Evolutionary conservation across 805 yeast genomes (phyloP).

Genomic region (Pichia heedii): DNA sequence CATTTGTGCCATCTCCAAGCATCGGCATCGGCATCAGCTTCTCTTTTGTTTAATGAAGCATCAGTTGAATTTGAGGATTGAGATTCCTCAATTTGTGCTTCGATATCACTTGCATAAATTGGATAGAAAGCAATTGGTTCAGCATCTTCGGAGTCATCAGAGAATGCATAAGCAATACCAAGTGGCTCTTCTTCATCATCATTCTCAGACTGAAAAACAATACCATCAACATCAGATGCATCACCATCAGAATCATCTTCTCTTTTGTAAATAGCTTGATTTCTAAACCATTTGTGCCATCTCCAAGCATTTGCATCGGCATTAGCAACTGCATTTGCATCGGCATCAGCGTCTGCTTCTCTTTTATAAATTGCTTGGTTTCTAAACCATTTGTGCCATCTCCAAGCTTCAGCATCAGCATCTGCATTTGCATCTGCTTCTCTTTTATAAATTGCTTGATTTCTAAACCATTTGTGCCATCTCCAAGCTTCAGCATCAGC

Average conservation of each 20-base stretch:
- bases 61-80: not conserved
- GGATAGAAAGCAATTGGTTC: slow-evolving; percentile 7
- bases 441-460: slow-evolving; percentile 11
- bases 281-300: slow-evolving; percentile 4
- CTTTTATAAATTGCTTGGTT: slow-evolving; percentile 10
- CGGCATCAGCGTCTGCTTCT: slow-evolving; percentile 7
- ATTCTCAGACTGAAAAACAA: not conserved
- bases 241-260: slow-evolving; percentile 17
- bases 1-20: slow-evolving; percentile 8
- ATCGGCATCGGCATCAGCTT: slow-evolving; percentile 6
- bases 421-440: slow-evolving; percentile 6
- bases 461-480: slow-evolving; percentile 4
- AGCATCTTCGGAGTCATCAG: slow-evolving; percentile 1
- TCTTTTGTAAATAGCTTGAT: slow-evolving; percentile 10
- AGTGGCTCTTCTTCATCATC: slow-evolving; percentile 4
- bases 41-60: not conserved
- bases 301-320: slow-evolving; percentile 8
- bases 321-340: slow-evolving; percentile 5
- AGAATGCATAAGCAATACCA: slow-evolving; percentile 2
- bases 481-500: slow-evolving; percentile 8
- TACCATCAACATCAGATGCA: slow-evolving; percentile 7
- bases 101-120: slow-evolving; percentile 4
- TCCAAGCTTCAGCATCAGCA: slow-evolving; percentile 7
- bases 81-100: not conserved
- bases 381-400: slow-evolving; percentile 4